These are phyloP conservation scores for Pseudoscleropodium purum DNA, from an alignment of 225 moss, liverwort and hornwort genomes.

Conservation along the genomic window DNA sequence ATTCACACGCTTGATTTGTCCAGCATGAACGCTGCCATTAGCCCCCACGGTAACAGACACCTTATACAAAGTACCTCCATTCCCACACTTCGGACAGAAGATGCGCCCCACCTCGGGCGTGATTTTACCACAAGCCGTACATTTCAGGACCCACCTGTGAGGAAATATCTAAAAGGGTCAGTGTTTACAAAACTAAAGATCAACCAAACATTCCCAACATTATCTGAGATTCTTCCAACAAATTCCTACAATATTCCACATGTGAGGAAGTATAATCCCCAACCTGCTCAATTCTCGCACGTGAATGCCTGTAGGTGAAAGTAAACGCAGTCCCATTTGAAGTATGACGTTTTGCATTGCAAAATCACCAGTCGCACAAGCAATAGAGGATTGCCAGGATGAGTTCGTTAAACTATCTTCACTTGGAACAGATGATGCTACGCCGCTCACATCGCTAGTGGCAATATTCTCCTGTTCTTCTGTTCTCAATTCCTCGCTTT, in stretches of 20 bases:
- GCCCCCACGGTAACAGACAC: conserved; percentile 84
- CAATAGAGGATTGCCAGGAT: conserved; percentile 68
- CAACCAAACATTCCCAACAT: background rate
- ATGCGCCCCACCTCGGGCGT: conserved; percentile 73
- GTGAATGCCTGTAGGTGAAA: conserved; percentile 71
- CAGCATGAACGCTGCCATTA: conserved; percentile 79
- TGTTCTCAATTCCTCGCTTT: conserved; percentile 8
- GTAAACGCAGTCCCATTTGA: conserved; percentile 96
- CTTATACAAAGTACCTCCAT: conserved; percentile 93
- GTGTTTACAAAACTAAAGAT: background rate
- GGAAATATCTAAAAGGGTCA: background rate
- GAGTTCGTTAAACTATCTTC: conserved; percentile 40
- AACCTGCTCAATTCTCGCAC: conserved; percentile 83
- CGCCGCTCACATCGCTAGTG: background rate
- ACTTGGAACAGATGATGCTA: conserved; percentile 26
- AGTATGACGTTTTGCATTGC: conserved; percentile 98
- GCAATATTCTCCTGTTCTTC: conserved; percentile 11
- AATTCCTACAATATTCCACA: background rate
- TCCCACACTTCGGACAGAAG: conserved; percentile 98
- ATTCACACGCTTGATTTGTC: conserved; percentile 69
- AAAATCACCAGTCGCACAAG: conserved; percentile 83
- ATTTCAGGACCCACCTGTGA: conserved; percentile 85
- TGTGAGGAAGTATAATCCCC: background rate
- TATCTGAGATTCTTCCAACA: background rate
- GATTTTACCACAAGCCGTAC: conserved; percentile 85